These are phyloP conservation scores for Lepidium campestre DNA, from an alignment of 441 rosid species.

Conservation along the genomic window DNA sequence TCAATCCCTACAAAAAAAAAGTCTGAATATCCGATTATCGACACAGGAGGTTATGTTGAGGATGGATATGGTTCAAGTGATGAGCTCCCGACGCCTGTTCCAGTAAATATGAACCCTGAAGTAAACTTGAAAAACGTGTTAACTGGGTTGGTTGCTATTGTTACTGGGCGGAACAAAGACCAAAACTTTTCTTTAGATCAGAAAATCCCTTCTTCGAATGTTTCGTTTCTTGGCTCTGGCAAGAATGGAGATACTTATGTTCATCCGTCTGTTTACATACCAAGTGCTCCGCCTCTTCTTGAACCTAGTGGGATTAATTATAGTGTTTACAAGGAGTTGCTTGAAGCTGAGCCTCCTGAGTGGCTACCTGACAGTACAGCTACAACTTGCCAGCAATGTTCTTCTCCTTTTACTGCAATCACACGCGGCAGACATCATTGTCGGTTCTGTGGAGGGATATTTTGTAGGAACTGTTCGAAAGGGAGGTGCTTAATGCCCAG, in stretches of 20 bases:
- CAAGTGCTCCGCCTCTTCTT: conserved; percentile 93
- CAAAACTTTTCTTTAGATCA: conserved; percentile 17
- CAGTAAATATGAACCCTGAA: conserved; percentile 40
- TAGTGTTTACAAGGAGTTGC: conserved; percentile 43
- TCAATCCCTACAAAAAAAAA: conserved; percentile 35
- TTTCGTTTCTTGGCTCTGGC: conserved; percentile 67
- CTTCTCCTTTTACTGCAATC: conserved; percentile 67
- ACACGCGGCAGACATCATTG: conserved; percentile 97
- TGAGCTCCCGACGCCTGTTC: conserved; percentile 20
- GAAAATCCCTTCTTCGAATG: conserved; percentile 53
- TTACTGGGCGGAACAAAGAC: conserved; percentile 66
- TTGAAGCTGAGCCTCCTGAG: conserved; percentile 90
- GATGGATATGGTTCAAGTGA: conserved; percentile 57
- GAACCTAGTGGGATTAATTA: conserved; percentile 55
- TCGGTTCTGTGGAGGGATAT: conserved; percentile 90
- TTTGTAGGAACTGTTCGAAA: conserved; percentile 74
- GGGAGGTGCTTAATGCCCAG: conserved; percentile 81
- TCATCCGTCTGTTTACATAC: conserved; percentile 88
- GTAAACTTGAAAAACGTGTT: conserved; percentile 84
- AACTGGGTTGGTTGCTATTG: conserved; percentile 65
- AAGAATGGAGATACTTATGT: conserved; percentile 72
- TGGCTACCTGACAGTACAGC: conserved; percentile 94
- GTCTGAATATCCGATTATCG: conserved; percentile 32
- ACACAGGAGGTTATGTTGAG: conserved; percentile 44
- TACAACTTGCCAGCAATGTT: conserved; percentile 74